Percentiles rank a stretch among this genome's conserved stretches.
Evolutionary conservation across 768 basidiomycete species (phyloP).

Genomic region (Amanita thiersii): DNA sequence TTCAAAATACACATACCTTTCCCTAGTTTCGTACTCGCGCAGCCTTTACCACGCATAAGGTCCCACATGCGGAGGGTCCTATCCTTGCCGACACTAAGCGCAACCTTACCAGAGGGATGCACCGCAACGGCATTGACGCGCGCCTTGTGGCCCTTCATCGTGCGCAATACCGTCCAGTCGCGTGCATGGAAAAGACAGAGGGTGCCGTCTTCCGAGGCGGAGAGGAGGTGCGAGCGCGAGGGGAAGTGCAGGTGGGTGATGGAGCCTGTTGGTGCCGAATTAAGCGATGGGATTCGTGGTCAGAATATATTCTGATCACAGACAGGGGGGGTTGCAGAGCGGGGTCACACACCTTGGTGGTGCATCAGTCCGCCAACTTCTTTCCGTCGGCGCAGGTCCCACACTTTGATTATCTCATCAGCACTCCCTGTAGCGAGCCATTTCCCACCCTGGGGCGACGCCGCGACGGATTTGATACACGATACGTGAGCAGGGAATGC

Average conservation of each 20-base stretch:
- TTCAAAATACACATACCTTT: slow-evolving; percentile 47
- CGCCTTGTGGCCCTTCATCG: slow-evolving; percentile 89
- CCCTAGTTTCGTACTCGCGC: slow-evolving; percentile 82
- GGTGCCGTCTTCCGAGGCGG: slow-evolving; percentile 89
- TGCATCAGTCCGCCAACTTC: slow-evolving; percentile 95
- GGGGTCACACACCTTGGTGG: slow-evolving; percentile 64
- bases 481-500: slow-evolving; percentile 97
- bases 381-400: slow-evolving; percentile 87
- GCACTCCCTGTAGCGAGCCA: slow-evolving; percentile 94
- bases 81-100: slow-evolving; percentile 86
- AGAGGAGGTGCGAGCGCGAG: slow-evolving; percentile 81
- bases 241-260: slow-evolving; percentile 86
- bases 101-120: slow-evolving; percentile 90
- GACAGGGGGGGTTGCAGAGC: neutral
- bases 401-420: slow-evolving; percentile 96
- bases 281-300: slow-evolving; percentile 1
- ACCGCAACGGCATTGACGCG: slow-evolving; percentile 86
- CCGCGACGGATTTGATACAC: slow-evolving; percentile 84
- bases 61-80: slow-evolving; percentile 96
- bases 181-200: slow-evolving; percentile 86
- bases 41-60: slow-evolving; percentile 88
- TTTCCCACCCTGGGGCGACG: slow-evolving; percentile 84
- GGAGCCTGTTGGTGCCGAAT: slow-evolving; percentile 49
- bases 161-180: slow-evolving; percentile 87
- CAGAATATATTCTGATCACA: neutral